Conservation (phyloP, 2,329 filamentous ascomycete genomes). For the Dactylonectria estremocensis region DNA sequence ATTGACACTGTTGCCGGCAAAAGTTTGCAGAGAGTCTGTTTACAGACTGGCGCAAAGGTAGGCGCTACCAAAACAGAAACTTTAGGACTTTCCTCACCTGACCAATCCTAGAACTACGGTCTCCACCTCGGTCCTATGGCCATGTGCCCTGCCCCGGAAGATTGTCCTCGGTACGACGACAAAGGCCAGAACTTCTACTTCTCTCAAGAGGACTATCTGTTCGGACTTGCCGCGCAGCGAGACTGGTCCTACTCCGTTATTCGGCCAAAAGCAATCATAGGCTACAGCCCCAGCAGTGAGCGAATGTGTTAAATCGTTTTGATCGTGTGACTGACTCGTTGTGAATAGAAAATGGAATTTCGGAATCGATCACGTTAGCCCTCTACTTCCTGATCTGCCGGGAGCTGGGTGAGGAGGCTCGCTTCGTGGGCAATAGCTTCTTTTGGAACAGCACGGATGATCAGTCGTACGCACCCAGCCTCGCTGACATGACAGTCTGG, state of each 20-base stretch:
- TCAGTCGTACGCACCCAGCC: conserved; percentile 6
- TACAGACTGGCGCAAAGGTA: conserved; percentile 16
- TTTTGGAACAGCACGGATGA: conserved; percentile 17
- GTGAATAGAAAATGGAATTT: conserved; percentile 13
- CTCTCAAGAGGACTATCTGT: conserved; percentile 10
- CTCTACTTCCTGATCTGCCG: conserved; percentile 11
- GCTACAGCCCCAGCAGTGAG: conserved; percentile 13
- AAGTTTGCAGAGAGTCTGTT: conserved; percentile 6
- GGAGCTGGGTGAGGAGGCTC: conserved; percentile 3
- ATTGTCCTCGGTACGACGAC: conserved; percentile 1
- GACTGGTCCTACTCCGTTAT: conserved; percentile 14
- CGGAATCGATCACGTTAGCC: conserved; percentile 8
- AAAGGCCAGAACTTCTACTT: conserved; percentile 18
- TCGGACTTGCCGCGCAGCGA: neutral
- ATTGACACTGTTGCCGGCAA: conserved; percentile 10
- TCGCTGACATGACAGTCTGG: conserved; percentile 26
- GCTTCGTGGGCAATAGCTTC: conserved; percentile 11
- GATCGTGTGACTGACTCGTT: neutral
- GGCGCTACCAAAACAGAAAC: too few species aligned
- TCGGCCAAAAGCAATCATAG: conserved; percentile 13
- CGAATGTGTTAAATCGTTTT: neutral
- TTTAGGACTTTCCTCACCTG: too few species aligned
- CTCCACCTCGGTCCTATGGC: conserved; percentile 12
- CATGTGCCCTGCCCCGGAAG: conserved; percentile 1
- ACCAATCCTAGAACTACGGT: conserved; percentile 10